Conservation (phyloP, 2,329 filamentous ascomycete species). For the Coniosporium tulheliwenetii region DNA sequence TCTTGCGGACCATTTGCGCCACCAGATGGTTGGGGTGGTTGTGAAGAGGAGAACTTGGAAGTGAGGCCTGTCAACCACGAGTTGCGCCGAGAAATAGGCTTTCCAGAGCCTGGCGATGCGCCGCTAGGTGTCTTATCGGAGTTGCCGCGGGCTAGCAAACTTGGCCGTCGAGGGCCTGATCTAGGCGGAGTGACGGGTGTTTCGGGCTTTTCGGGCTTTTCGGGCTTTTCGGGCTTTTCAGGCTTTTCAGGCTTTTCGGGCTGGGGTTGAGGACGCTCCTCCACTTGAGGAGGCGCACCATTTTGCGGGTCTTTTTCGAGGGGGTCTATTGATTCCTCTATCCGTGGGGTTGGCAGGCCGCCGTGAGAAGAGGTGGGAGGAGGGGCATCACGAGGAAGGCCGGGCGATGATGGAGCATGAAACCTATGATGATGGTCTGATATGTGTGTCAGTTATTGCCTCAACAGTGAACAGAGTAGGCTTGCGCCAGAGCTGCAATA, state of each 20-base stretch:
- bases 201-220: no score
- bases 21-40: slow-evolving; percentile 14
- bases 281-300: background rate
- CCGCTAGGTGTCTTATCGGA: slow-evolving; percentile 16
- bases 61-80: slow-evolving; percentile 93
- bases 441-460: no score
- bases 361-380: slow-evolving; percentile 19
- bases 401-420: slow-evolving; percentile 18
- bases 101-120: slow-evolving; percentile 2
- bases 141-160: slow-evolving; percentile 24
- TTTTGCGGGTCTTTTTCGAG: no score
- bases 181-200: slow-evolving; percentile 7
- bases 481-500: background rate
- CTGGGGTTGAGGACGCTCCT: slow-evolving; percentile 3
- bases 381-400: slow-evolving; percentile 15
- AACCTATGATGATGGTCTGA: slow-evolving; percentile 20
- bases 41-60: slow-evolving; percentile 64
- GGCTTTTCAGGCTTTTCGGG: slow-evolving; percentile 7
- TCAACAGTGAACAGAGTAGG: background rate
- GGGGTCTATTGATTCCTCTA: slow-evolving; percentile 1
- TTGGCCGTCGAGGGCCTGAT: slow-evolving; percentile 16
- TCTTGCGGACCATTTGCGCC: slow-evolving; percentile 17
- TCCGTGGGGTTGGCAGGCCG: slow-evolving; percentile 9
- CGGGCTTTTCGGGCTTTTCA: no score
- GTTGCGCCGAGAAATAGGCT: slow-evolving; percentile 35